Base-by-base conservation (phyloP, 352 stramenopile genomes). In the Phytophthora megakarya region DNA sequence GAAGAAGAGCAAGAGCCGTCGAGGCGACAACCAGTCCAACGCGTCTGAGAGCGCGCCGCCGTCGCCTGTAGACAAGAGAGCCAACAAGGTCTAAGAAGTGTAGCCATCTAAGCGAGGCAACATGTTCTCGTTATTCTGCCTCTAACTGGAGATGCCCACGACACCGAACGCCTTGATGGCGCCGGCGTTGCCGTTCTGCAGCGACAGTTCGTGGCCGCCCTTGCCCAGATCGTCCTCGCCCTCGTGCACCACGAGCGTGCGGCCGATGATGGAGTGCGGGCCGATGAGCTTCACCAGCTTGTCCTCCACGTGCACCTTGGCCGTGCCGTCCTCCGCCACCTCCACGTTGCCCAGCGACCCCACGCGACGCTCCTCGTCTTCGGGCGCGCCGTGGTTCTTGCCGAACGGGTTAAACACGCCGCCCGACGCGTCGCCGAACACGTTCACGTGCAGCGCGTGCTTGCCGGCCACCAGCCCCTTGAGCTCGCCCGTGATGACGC, bases 351-450 rank as follows among this genome's bases (percentile, higher is more conserved):
- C 96, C 40, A 99, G 81, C 61, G 91, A 94, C 50, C 97, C 97
- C 4, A 98, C 96, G 67, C 97, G 97, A 54, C 96, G 86, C 64
- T 98, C 94, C 51, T 98, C 96, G 75, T 98, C 96, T 47, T 98
- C 87, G 4, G 97, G 96, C 12, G 80, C 87, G 38, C 97, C 97
- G 78, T 99, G 97, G 78, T 97, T 98, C 81, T 98, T 98, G 83
- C 95, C 95, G 76, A 99, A 99, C 47, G 96, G 97, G 81, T 99
- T 99, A 84, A 99, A 99, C 46, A 98, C 96, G 49, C 91, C 88
- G 50, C 95, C 96, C 51, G 88, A 95, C 44, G 98, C 84, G 66
- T 99, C 95, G 32, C 96, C 96, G 70, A 98, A 98, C 28, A 97
- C 86, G 76, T 98, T 97, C 46, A 98, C 84, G 65, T 97, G 90